Conservation (phyloP, 2,329 filamentous ascomycete species). For the Pseudogymnoascus sp. region DNA sequence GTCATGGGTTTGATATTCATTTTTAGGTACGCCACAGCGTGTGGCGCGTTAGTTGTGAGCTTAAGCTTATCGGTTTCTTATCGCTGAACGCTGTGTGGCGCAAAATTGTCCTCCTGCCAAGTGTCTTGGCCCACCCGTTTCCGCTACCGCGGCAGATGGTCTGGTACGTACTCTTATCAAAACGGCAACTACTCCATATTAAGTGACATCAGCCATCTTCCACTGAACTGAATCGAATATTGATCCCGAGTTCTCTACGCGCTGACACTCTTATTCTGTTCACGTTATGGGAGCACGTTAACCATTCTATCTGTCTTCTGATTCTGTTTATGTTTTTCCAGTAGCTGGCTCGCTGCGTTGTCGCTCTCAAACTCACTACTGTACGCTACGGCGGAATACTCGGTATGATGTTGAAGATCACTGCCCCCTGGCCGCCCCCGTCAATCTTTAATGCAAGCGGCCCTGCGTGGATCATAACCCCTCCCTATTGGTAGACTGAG, state of each 20-base stretch:
- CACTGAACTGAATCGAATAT: background rate
- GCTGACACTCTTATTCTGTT: background rate
- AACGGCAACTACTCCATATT: background rate
- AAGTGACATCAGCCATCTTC: background rate
- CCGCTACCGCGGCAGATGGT: background rate
- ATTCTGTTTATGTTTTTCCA: background rate
- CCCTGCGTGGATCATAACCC: constrained; percentile 4
- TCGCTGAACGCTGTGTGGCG: background rate
- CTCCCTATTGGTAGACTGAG: background rate
- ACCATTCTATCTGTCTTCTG: background rate
- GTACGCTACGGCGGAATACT: background rate
- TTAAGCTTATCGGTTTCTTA: background rate
- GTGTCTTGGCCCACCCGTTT: background rate
- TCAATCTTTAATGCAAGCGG: constrained; percentile 5
- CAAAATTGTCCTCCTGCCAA: constrained; percentile 4
- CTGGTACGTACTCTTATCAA: background rate
- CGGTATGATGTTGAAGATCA: constrained; percentile 1
- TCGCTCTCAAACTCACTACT: background rate
- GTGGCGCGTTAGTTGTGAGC: background rate
- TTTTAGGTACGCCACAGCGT: background rate
- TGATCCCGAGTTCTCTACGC: background rate
- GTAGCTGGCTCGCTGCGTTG: background rate
- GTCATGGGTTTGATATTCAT: constrained; percentile 8
- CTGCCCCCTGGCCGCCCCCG: background rate
- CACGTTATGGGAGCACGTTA: background rate